Conservation (phyloP, 2,329 filamentous ascomycete genomes). For the Penicillium sp. region DNA sequence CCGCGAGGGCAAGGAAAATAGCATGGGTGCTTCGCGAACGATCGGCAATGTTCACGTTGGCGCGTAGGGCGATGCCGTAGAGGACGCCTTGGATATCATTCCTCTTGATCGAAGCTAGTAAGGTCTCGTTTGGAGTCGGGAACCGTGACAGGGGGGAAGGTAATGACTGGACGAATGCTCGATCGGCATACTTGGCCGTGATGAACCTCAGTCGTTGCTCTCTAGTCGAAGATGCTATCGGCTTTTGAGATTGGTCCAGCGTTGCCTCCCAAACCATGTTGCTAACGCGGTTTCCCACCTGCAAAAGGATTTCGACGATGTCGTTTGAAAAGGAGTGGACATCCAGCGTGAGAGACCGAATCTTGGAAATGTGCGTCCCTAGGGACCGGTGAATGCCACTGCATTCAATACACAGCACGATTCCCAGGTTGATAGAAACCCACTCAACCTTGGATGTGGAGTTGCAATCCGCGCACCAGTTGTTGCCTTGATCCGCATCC, state of each 20-base stretch:
- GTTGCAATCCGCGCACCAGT: conserved; percentile 91
- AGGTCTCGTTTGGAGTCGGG: conserved; percentile 79
- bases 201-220: conserved; percentile 96
- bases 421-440: conserved; percentile 97
- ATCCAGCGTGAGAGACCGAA: conserved; percentile 92
- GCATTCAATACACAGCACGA: conserved; percentile 96
- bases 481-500: conserved; percentile 89
- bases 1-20: conserved; percentile 87
- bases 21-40: conserved; percentile 86
- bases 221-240: conserved; percentile 74
- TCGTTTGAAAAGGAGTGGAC: conserved; percentile 96
- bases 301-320: conserved; percentile 89
- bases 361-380: conserved; percentile 96
- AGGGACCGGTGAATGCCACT: conserved; percentile 96
- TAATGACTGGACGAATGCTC: conserved; percentile 75
- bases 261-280: conserved; percentile 97
- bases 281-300: conserved; percentile 90
- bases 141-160: conserved; percentile 77
- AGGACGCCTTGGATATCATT: conserved; percentile 95
- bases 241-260: conserved; percentile 75
- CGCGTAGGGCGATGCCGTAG: conserved; percentile 83
- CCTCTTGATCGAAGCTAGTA: conserved; percentile 91
- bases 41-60: conserved; percentile 85
- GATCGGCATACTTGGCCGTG: conserved; percentile 90
- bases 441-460: conserved; percentile 93